phyloP scores from a whole-genome alignment of 441 rosid species.

The Oxalis stricta region DNA sequence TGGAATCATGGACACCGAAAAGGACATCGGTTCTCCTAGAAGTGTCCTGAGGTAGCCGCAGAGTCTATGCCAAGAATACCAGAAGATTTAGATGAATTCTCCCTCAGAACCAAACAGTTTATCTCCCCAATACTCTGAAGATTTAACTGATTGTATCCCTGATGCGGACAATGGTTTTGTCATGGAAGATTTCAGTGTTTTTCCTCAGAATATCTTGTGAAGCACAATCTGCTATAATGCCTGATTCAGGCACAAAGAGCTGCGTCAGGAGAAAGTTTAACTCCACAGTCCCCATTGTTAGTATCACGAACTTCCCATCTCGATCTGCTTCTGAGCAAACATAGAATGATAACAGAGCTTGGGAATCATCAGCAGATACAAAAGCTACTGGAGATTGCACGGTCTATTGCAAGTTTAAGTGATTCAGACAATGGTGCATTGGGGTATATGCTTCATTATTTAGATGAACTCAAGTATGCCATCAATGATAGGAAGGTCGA shows the following conservation, averaged over 20 bases:
- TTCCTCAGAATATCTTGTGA: slow-evolving; percentile 36
- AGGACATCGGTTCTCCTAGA: slow-evolving; percentile 37
- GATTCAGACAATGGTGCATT: slow-evolving; percentile 52
- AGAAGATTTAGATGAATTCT: slow-evolving; percentile 35
- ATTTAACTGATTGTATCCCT: slow-evolving; percentile 42
- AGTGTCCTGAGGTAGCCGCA: slow-evolving; percentile 29
- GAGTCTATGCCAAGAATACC: slow-evolving; percentile 21
- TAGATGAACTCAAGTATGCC: slow-evolving; percentile 82
- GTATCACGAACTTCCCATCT: slow-evolving; percentile 73
- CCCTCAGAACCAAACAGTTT: slow-evolving; percentile 19
- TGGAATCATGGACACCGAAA: slow-evolving; percentile 76
- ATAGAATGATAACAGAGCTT: slow-evolving; percentile 64
- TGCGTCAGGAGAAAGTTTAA: slow-evolving; percentile 73
- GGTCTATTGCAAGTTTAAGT: slow-evolving; percentile 58
- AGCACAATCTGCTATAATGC: slow-evolving; percentile 15
- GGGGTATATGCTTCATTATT: slow-evolving; percentile 64
- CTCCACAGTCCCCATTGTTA: slow-evolving; percentile 78
- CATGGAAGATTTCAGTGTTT: slow-evolving; percentile 31
- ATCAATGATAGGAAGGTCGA: slow-evolving; percentile 94
- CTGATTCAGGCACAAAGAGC: slow-evolving; percentile 34
- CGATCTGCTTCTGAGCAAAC: slow-evolving; percentile 61
- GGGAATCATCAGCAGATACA: slow-evolving; percentile 79
- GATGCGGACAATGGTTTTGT: slow-evolving; percentile 39
- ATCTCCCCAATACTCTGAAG: slow-evolving; percentile 41
- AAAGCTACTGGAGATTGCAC: slow-evolving; percentile 69